Evolutionary conservation across 257 asterid species (phyloP), one percentile per base, ranked within the genome.

Genomic region (Cinchona pubescens): DNA sequence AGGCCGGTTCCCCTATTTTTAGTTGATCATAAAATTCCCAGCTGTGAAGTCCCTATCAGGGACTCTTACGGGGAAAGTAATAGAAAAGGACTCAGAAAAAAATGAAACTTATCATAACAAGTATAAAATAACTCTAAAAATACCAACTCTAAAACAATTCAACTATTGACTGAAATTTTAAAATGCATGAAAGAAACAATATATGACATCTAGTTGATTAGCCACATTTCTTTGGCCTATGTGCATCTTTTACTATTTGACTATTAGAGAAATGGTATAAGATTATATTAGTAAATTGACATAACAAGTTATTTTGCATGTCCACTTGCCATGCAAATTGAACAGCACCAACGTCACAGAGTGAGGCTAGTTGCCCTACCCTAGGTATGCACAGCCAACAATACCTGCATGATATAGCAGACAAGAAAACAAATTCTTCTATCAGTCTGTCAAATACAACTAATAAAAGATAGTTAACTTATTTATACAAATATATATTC

Each of bases 371-470:
- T 43, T 56, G 40, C 27, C 49, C 75, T 30, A 5, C 38, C 34
- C 32, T 13, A 32, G 63, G 32, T 71, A 21, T 42, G 71, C 27
- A 68, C 34, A 46, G 46, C 13, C 45, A 69, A 40, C 35, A 42
- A 60, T 29, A 69, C 30, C 48, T 63, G 78, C 78, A 64, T 63
- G 65, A 55, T 14, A 9, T 35, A 45, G 64, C 19, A 37, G 32
- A 8, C 45, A 64, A 45, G n/a, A n/a, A 29, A 51, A 21, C 46
- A 63, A 62, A 32, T n/a, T 71, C 64, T 46, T 62, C 64, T 30
- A n/a, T n/a, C n/a, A n/a, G n/a, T n/a, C n/a, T n/a, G n/a, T n/a
- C n/a, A 0, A 5, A 11, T 5, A n/a, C 38, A 63, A 51, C 51
- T 25, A 60, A 9, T 19, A 56, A 37, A 51, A 51, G 30, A 71